Evolutionary conservation across 2,329 filamentous ascomycete species (phyloP).

Genomic region (Arthroderma uncinatum): DNA sequence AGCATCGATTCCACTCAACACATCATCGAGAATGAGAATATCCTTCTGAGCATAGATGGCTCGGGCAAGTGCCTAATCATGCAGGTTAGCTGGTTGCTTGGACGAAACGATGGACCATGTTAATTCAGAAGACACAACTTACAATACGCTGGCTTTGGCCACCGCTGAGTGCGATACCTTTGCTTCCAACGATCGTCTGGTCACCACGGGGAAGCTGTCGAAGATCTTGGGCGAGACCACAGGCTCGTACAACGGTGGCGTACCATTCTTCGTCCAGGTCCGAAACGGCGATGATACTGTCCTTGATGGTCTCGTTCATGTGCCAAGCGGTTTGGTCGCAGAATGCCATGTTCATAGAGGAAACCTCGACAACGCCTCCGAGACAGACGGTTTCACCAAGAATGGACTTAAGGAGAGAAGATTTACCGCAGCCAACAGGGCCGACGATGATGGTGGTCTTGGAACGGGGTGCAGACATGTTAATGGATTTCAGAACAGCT

Average conservation of each 20-base stretch:
- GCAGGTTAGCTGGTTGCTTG: not conserved
- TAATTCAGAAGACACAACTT: constrained; percentile 11
- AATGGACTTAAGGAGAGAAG: constrained; percentile 38
- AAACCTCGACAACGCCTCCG: constrained; percentile 26
- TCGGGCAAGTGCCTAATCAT: constrained; percentile 37
- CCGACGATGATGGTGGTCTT: constrained; percentile 41
- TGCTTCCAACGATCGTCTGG: constrained; percentile 40
- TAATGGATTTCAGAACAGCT: constrained; percentile 33
- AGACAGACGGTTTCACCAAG: constrained; percentile 34
- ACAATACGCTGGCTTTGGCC: constrained; percentile 44
- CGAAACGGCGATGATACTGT: constrained; percentile 32
- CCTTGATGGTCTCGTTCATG: constrained; percentile 32
- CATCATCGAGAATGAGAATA: constrained; percentile 42
- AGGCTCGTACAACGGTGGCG: constrained; percentile 26
- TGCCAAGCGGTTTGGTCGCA: constrained; percentile 35
- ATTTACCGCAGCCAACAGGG: constrained; percentile 44
- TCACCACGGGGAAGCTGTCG: constrained; percentile 31
- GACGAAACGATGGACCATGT: not conserved
- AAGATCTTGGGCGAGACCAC: constrained; percentile 31
- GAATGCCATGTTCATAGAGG: constrained; percentile 28
- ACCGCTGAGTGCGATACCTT: constrained; percentile 42
- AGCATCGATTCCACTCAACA: constrained; percentile 42
- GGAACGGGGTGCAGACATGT: constrained; percentile 31
- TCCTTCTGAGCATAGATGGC: constrained; percentile 41
- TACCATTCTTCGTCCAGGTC: constrained; percentile 30